Base-by-base conservation (phyloP, 352 stramenopile species). In the Phytophthora niederhauseri region DNA sequence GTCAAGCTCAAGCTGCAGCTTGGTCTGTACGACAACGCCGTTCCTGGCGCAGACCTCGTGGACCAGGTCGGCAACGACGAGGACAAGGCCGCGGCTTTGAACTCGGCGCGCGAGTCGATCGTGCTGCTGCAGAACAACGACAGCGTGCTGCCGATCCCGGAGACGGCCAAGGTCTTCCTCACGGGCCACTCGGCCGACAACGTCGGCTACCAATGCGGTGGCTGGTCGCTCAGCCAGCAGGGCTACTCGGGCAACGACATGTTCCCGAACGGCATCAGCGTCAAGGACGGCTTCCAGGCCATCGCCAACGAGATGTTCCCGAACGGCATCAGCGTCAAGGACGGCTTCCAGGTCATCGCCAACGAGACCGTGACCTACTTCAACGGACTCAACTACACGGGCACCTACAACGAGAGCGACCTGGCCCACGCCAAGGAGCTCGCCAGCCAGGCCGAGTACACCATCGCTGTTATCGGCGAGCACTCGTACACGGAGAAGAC, bases 181-280 rank as follows among this genome's bases (percentile, higher is more conserved):
- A 92, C 85, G 6, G 82, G 85, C 2, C 85, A 76, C 14, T 81
- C 81, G 4, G 73, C 78, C 0, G 74, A 92, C 63, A 77, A 90
- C 34, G 80, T 91, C 19, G 86, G 86, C 14, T 77, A 82, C 45
- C 68, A 90, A 4, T 92, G 84, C n/a, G 84, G 85, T 36, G 85
- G 85, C 5, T 96, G 90, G 90, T 82, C 89, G 0, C 73, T 95
- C 48, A 81, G 90, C 28, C 94, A 90, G 78, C 91, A 97, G 70
- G 91, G 88, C 0, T 80, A 85, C 51, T 83, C 85, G n/a, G 81
- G 85, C 8, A 91, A 90, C 69, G 64, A 62, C 26, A 77, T 89
- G 69, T 80, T 82, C 67, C 84, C 77, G 22, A 86, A 91, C 60
- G 82, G 82, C 7, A 72, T 81, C 12, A 85, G 79, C 2, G 66